phyloP scores from a whole-genome alignment of 805 yeast genomes.

The Lipomyces lipofer region DNA sequence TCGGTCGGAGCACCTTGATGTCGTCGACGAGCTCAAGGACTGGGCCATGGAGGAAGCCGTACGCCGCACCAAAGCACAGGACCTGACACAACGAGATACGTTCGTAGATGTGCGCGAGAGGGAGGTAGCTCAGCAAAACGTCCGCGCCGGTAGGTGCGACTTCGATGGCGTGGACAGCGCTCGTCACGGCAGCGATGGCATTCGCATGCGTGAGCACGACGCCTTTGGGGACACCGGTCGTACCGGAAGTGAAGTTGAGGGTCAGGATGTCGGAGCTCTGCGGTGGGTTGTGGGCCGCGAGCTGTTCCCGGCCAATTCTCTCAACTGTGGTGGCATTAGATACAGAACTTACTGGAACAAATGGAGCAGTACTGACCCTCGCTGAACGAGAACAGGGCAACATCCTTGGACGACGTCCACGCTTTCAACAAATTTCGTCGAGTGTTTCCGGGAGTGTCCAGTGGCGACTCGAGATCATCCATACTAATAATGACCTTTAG shows the following conservation, averaged over 20 bases:
- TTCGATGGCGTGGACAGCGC: conserved; percentile 1
- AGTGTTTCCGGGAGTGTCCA: conserved; percentile 34
- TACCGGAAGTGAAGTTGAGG: conserved; percentile 72
- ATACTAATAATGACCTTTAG: conserved; percentile 58
- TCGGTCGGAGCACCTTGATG: conserved; percentile 56
- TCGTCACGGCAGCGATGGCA: conserved; percentile 25
- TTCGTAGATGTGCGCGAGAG: conserved; percentile 61
- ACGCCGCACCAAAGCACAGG: conserved; percentile 49
- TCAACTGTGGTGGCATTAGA: conserved; percentile 45
- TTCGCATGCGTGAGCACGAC: conserved; percentile 57
- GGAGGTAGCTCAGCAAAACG: conserved; percentile 46
- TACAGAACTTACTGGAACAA: neutral
- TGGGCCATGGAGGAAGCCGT: conserved; percentile 59
- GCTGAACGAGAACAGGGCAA: conserved; percentile 22
- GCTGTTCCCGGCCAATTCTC: conserved; percentile 48
- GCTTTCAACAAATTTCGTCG: conserved; percentile 42
- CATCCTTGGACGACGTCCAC: conserved; percentile 16
- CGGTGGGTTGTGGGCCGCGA: conserved; percentile 51
- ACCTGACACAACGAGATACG: conserved; percentile 48
- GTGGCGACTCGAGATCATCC: conserved; percentile 46
- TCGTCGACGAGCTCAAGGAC: conserved; percentile 59
- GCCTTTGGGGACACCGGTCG: conserved; percentile 78
- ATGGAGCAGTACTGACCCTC: conserved; percentile 1
- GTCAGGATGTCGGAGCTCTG: conserved; percentile 56
- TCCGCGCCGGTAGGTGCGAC: conserved; percentile 41